Base-by-base conservation (phyloP, 106 monocot species). In the Ottelia alismoides region DNA sequence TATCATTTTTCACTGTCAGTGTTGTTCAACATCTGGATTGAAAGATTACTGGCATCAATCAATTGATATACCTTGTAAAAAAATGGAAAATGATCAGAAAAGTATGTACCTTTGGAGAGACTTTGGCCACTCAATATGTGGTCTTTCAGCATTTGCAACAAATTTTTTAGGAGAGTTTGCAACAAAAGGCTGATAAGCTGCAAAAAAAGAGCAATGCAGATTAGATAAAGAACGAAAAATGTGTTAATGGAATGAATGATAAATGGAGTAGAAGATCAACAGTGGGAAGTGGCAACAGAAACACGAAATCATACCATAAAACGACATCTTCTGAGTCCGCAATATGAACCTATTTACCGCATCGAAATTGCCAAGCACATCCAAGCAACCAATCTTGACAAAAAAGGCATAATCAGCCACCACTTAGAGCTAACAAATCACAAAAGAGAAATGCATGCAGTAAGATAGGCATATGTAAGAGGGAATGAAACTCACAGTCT, bases 61-160 rank as follows among this genome's bases (percentile, higher is more conserved):
- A 7, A 43, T 16, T 43, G 16, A 7, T 43, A 43, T 6, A 43
- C 16, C 16, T 43, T 7, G 10, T 43, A 43, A 7, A 7, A 43
- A 16, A 43, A 7, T 43, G 40, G 16, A 6, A 43, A 43, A 6
- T 43, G 40, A 43, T n/a, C 40, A 43, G 16, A 43, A 6, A 27
- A 14, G 18, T 20, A 53, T 47, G 11, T 74, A 96, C 96, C 88
- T 88, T 27, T 78, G 81, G 20, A 73, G 63, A 53, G 82, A 74
- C 57, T 72, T 89, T 35, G 96, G 96, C 96, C 96, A 98, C 52
- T 98, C 89, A 60, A 98, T 89, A 49, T 85, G 78, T 71, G 96
- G 96, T 47, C 70, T 98, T 29, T 79, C 82, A 58, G 82, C 75
- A 64, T 74, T 85, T 49, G 89, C 65, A 61, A 98, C 71, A 25